Base-by-base conservation (phyloP, 306 rosid genomes). In the Coriaria nepalensis region DNA sequence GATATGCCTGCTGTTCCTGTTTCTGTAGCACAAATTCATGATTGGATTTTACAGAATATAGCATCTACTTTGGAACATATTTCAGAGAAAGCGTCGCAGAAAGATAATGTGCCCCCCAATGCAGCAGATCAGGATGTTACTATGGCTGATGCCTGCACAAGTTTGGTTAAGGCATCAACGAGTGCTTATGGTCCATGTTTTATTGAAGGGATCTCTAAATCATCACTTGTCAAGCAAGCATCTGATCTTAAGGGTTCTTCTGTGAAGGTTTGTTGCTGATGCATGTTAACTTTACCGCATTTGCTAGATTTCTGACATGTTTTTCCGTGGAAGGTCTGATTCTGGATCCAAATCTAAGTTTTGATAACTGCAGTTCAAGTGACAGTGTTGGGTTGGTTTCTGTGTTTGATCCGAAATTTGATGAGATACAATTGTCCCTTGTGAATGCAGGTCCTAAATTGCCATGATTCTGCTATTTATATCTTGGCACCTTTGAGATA, bases 1-100 rank as follows among this genome's bases (percentile, higher is more conserved):
- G 94, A 82, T 67, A 92, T 92, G 98, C 98, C 98, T 47, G 98
- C 93, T 2, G 96, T 74, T 71, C 96, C 94, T 40, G 88, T 80
- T 64, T 81, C 96, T 34, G 94, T 83, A 29, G 62, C 83, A 13
- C 98, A 86, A 73, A 80, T 82, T 71, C 94, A 73, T 53, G 94
- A 82, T 46, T 92, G 98, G 98, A 61, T 92, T 73, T 55, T 73
- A 52, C 76, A 78, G 69, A 82, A 78, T 55, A 82, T 92, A 53
- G 67, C 85, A 56, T 80, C 93, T 65, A 68, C 96, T 37, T 76
- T 92, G 69, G 96, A 77, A 72, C 59, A 73, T 58, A 77, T 92
- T 63, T 65, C 98, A 52, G 98, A 85, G 59, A 83, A 93, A 33
- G 72, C 65, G 51, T 69, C 82, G 71, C 74, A 79, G 0, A 92